These are phyloP conservation scores for Talaromyces stipitatus DNA, from an alignment of 495 filamentous ascomycete species.

Conservation along the genomic window DNA sequence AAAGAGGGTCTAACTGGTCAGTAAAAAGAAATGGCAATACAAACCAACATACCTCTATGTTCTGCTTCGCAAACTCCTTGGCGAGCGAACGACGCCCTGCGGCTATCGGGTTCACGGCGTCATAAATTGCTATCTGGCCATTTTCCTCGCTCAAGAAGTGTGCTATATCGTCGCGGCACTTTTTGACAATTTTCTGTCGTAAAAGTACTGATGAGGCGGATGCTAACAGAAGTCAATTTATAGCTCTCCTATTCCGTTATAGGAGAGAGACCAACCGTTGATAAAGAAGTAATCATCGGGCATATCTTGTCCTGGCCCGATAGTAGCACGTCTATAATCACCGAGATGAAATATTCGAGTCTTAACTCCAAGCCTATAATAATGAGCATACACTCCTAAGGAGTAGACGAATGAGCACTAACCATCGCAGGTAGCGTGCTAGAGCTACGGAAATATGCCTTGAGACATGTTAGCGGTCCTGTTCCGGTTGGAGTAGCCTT, in stretches of 20 bases:
- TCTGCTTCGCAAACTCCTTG: conserved; percentile 93
- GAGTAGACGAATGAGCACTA: conserved; percentile 23
- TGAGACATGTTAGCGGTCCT: conserved; percentile 5
- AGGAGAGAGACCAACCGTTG: conserved; percentile 48
- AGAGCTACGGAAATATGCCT: conserved; percentile 94
- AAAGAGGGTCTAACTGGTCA: conserved; percentile 66
- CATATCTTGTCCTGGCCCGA: conserved; percentile 78
- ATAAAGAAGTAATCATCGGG: conserved; percentile 98
- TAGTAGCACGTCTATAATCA: conserved; percentile 88
- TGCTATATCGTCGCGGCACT: conserved; percentile 95
- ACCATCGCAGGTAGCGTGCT: conserved; percentile 92
- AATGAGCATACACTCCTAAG: conserved; percentile 14
- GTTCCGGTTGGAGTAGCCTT: conserved; percentile 2
- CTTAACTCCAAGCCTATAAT: conserved; percentile 84
- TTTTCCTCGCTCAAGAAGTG: conserved; percentile 94
- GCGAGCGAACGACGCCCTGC: conserved; percentile 78
- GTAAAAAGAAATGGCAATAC: background rate
- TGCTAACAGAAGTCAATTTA: conserved; percentile 34
- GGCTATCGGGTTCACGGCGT: conserved; percentile 92
- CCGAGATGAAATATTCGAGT: conserved; percentile 95
- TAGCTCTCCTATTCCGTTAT: background rate
- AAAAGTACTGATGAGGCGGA: conserved; percentile 80
- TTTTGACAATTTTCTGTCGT: conserved; percentile 93
- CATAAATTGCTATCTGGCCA: conserved; percentile 97
- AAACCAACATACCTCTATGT: conserved; percentile 62